Conservation (phyloP, 169 alveolate genomes). For the Theileria parva region DNA sequence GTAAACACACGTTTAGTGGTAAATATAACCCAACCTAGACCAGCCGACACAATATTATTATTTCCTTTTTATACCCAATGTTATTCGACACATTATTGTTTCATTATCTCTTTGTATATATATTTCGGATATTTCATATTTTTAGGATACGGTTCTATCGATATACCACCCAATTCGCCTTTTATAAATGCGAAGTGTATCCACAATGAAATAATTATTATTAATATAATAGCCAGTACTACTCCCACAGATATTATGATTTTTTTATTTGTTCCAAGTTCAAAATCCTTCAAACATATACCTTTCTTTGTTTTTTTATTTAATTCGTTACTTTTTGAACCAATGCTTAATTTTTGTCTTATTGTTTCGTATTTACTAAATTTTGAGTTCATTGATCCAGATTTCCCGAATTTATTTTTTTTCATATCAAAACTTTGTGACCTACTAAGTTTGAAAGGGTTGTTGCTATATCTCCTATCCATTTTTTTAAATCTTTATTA, state of each 20-base stretch:
- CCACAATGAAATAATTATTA: neutral
- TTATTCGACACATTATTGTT: neutral
- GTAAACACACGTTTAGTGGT: neutral
- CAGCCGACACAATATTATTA: neutral
- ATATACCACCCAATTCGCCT: neutral
- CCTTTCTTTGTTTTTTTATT: neutral
- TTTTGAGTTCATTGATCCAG: neutral
- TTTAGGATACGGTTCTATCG: slow-evolving; percentile 12
- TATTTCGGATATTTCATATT: slow-evolving; percentile 22
- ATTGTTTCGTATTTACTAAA: neutral
- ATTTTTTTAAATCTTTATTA: neutral
- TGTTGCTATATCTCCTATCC: neutral
- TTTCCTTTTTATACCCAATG: neutral
- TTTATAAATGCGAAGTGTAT: neutral
- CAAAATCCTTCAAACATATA: neutral
- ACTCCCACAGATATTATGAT: neutral
- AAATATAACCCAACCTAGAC: slow-evolving; percentile 3
- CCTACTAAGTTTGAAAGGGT: slow-evolving; percentile 1
- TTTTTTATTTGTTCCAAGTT: neutral
- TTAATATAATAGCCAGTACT: neutral
- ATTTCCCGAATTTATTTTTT: neutral
- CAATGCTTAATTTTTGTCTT: neutral
- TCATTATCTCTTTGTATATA: neutral
- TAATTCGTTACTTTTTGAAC: neutral
- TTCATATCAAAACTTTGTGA: neutral